Base-by-base conservation (phyloP, 148 eudicot genomes). In the Drosera capensis region DNA sequence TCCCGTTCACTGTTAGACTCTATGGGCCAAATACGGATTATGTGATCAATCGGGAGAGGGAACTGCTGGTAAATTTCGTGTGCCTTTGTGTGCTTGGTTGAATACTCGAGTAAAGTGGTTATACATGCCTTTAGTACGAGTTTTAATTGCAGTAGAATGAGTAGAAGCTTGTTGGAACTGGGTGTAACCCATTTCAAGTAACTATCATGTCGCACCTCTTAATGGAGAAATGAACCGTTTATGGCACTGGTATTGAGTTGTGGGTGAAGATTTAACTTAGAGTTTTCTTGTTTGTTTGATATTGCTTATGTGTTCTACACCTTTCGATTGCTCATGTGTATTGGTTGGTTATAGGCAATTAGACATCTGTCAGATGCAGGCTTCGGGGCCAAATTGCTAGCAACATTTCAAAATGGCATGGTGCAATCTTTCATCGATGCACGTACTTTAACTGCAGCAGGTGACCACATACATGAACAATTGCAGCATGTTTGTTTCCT, bases 351-450 rank as follows among this genome's bases (percentile, higher is more conserved):
- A 56, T 67, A 84, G 99, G 85, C 95, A 54, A 80, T 85, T 49
- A 71, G 68, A 59, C 69, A 73, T 75, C 93, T 90, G 51, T 90
- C 99, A 13, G 99, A 84, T 58, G 99, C 95, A 56, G 99, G 99
- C 75, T 90, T 90, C 68, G 99, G 99, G 58, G 93, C 99, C 60
- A 90, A 80, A 73, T 66, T 90, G 78, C 82, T 90, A 35, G 99
- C 85, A 46, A 77, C 74, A 54, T 90, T 85, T 63, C 93, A 82
- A 43, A 90, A 85, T 74, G 99, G 99, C 63, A 85, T 78, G 95
- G 93, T 90, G 51, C 99, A 90, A 52, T 84, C 95, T 19, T 90
- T 84, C 58, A 80, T 90, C 55, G 21, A 73, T 68, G 99, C 99
- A 43, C 85, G 93, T 3, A 90, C 95, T 20, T 67, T 84, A 19